Percentiles rank a stretch among this genome's conserved stretches.
Evolutionary conservation across 805 yeast genomes (phyloP).

Genomic region (Candida taoyuanica): DNA sequence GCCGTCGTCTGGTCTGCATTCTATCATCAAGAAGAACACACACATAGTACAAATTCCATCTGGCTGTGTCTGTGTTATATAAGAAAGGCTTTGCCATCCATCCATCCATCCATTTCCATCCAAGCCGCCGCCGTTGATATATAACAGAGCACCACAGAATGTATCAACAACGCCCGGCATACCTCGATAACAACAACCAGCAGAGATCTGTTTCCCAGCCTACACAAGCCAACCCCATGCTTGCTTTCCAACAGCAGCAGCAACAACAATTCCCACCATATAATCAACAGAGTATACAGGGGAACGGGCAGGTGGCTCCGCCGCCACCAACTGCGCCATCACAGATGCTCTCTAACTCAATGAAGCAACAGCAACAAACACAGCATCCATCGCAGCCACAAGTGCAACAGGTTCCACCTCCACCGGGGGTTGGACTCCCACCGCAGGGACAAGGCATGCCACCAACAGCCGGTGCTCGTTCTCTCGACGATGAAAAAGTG

Average conservation of each 20-base stretch:
- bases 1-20: too few relatives aligned
- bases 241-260: constrained; percentile 11
- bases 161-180: constrained; percentile 21
- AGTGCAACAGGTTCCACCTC: constrained; percentile 15
- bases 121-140: neutral
- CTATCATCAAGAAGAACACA: too few relatives aligned
- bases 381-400: constrained; percentile 14
- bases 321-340: too few relatives aligned
- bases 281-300: constrained; percentile 6
- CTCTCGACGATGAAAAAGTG: constrained; percentile 73
- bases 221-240: constrained; percentile 2
- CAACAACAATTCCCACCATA: constrained; percentile 21
- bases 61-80: too few relatives aligned
- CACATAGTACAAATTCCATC: too few relatives aligned
- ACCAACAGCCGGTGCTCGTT: constrained; percentile 30
- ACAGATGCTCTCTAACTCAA: constrained; percentile 3
- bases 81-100: too few relatives aligned
- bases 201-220: constrained; percentile 12
- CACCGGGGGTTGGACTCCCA: constrained; percentile 9
- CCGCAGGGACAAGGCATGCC: constrained; percentile 3
- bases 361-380: constrained; percentile 15
- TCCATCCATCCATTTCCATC: too few relatives aligned
- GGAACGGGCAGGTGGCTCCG: constrained; percentile 6
- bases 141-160: neutral
- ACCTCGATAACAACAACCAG: constrained; percentile 14